Percentiles rank a stretch among this genome's conserved stretches.
phyloP scores from a whole-genome alignment of 192 early-diverging fungal genomes.

The Backusella tuberculispora region DNA sequence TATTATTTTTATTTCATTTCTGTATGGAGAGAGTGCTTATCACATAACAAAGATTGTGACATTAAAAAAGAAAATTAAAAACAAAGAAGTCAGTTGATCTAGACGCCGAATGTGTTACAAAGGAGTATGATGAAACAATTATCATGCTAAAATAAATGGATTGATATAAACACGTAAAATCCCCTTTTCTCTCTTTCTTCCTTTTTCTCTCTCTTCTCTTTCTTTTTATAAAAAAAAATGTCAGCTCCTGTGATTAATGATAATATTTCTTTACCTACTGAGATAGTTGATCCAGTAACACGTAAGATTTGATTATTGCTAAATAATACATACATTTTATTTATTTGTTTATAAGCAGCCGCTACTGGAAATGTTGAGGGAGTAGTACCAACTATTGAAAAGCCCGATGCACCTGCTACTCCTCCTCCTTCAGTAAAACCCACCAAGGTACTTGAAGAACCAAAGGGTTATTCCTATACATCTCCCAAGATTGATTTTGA shows the following conservation, averaged over 20 bases:
- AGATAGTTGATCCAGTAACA: not conserved
- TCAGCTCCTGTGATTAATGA: not conserved
- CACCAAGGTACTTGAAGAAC: not conserved
- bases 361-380: not conserved
- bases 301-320: not conserved
- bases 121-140: slow-evolving; percentile 15
- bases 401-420: not conserved
- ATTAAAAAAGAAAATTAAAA: slow-evolving; percentile 14
- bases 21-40: not conserved
- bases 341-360: not conserved
- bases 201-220: not conserved
- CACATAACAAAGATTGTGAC: not conserved
- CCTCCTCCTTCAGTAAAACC: slow-evolving; percentile 18
- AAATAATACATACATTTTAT: not conserved
- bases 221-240: slow-evolving; percentile 11
- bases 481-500: slow-evolving; percentile 28
- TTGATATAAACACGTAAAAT: slow-evolving; percentile 20
- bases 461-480: not conserved
- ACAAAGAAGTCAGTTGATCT: slow-evolving; percentile 18
- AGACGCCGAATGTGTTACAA: slow-evolving; percentile 1
- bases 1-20: not conserved
- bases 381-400: slow-evolving; percentile 1
- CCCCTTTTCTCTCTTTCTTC: not conserved
- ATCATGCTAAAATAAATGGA: slow-evolving; percentile 4
- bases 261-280: not conserved